A percentile compares a stretch with the other conserved stretches of the same genome.
Evolutionary conservation across 192 early-diverging fungal genomes (phyloP).

Genomic region (Podila minutissima): DNA sequence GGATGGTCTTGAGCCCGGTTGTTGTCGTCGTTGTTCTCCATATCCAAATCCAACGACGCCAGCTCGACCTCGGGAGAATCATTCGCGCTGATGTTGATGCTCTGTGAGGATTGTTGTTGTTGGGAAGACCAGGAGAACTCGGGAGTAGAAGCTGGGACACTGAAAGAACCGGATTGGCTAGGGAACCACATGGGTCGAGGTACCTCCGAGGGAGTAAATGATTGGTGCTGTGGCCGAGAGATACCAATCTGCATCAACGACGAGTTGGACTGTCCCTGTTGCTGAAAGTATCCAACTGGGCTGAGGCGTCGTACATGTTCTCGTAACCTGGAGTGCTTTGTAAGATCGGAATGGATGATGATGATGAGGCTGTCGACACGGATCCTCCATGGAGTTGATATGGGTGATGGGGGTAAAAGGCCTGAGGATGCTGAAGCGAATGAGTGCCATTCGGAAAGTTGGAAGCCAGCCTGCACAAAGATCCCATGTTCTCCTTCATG

Average conservation of each 20-base stretch:
- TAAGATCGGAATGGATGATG: background rate
- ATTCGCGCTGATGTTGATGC: constrained; percentile 37
- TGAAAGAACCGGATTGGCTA: constrained; percentile 19
- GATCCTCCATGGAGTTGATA: background rate
- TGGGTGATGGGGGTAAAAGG: background rate
- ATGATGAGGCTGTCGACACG: background rate
- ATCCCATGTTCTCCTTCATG: constrained; percentile 39
- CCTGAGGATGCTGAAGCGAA: background rate
- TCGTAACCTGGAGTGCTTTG: background rate
- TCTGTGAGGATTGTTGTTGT: constrained; percentile 16
- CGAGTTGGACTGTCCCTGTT: constrained; percentile 1
- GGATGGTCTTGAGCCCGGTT: background rate
- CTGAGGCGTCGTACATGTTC: background rate
- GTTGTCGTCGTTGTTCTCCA: constrained; percentile 2
- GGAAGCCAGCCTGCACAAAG: constrained; percentile 2
- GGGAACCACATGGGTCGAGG: constrained; percentile 27
- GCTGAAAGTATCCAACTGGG: constrained; percentile 15
- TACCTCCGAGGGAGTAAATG: background rate
- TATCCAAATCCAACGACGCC: constrained; percentile 8
- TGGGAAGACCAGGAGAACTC: constrained; percentile 6
- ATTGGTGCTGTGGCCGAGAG: constrained; percentile 6
- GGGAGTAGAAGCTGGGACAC: constrained; percentile 6
- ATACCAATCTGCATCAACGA: background rate
- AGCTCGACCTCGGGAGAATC: constrained; percentile 22
- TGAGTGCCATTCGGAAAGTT: background rate